Evolutionary conservation across 2,329 filamentous ascomycete genomes (phyloP).

Genomic region (Camillea tinctor): DNA sequence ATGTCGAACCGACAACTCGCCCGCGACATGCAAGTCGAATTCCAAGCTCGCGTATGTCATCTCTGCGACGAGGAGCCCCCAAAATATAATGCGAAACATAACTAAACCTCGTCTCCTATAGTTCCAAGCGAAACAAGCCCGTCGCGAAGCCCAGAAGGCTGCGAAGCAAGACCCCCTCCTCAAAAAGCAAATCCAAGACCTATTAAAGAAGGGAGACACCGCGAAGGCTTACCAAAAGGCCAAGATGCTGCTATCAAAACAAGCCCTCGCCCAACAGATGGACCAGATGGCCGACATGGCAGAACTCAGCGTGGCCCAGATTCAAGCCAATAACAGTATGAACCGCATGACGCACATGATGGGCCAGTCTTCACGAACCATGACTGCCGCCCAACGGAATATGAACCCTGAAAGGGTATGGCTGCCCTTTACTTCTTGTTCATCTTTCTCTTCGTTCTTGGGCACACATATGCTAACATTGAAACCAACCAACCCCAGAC

Average conservation of each 20-base stretch:
- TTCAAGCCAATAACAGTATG: conserved; percentile 64
- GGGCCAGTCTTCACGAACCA: conserved; percentile 57
- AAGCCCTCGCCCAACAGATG: conserved; percentile 62
- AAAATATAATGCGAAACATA: conserved; percentile 1
- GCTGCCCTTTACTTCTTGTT: neutral
- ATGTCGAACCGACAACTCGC: conserved; percentile 61
- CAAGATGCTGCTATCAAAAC: conserved; percentile 60
- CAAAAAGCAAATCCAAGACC: conserved; percentile 62
- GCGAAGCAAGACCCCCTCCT: conserved; percentile 59
- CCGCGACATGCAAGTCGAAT: conserved; percentile 62
- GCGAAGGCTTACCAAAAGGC: conserved; percentile 63
- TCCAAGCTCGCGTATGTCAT: conserved; percentile 53
- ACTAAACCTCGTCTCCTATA: conserved; percentile 20
- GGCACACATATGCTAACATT: neutral
- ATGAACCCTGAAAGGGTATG: conserved; percentile 57
- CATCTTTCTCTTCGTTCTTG: neutral
- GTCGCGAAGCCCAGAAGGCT: conserved; percentile 60
- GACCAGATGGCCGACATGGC: conserved; percentile 65
- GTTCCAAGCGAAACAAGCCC: conserved; percentile 63
- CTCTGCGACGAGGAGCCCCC: neutral
- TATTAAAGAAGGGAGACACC: conserved; percentile 63
- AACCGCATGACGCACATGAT: conserved; percentile 66
- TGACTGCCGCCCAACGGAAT: conserved; percentile 57
- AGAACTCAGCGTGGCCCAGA: conserved; percentile 58
- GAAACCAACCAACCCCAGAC: conserved; percentile 39